Evolutionary conservation across 768 basidiomycete species (phyloP).

Genomic region (Suillus bovinus): DNA sequence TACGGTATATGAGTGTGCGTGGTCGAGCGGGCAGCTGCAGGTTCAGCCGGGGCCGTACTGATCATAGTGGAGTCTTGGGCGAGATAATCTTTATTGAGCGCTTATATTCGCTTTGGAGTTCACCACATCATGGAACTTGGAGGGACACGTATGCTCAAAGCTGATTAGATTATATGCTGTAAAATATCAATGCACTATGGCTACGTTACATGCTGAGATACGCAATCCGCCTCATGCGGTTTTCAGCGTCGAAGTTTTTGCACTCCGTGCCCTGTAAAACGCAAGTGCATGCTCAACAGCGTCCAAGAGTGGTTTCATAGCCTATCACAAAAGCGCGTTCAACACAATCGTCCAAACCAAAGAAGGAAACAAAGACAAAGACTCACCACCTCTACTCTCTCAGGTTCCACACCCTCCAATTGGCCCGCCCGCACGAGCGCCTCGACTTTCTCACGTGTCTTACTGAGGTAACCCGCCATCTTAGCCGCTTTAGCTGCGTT

Average conservation of each 20-base stretch:
- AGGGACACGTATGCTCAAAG: not conserved
- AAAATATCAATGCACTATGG: conserved; percentile 8
- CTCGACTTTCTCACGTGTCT: conserved; percentile 80
- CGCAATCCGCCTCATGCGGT: not conserved
- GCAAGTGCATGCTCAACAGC: conserved; percentile 74
- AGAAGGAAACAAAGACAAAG: not conserved
- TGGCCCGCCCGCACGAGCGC: conserved; percentile 67
- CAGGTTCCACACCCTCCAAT: conserved; percentile 58
- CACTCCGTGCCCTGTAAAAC: conserved; percentile 48
- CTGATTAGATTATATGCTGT: conserved; percentile 8
- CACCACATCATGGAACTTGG: not conserved
- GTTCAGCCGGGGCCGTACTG: conserved; percentile 50
- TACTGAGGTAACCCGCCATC: conserved; percentile 82
- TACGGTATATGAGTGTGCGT: conserved; percentile 73
- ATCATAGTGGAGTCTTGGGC: not conserved
- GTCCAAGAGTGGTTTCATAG: conserved; percentile 71
- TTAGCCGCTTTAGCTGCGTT: conserved; percentile 77
- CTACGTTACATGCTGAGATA: conserved; percentile 5
- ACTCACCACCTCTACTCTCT: conserved; percentile 65
- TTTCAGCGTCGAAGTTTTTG: conserved; percentile 18
- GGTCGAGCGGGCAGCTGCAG: conserved; percentile 50
- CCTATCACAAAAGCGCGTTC: conserved; percentile 41
- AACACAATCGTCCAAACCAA: conserved; percentile 4
- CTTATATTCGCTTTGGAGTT: not conserved
- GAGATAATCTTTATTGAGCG: not conserved